Evolutionary conservation across 768 basidiomycete genomes (phyloP).

Genomic region (Kwoniella heveanensis): DNA sequence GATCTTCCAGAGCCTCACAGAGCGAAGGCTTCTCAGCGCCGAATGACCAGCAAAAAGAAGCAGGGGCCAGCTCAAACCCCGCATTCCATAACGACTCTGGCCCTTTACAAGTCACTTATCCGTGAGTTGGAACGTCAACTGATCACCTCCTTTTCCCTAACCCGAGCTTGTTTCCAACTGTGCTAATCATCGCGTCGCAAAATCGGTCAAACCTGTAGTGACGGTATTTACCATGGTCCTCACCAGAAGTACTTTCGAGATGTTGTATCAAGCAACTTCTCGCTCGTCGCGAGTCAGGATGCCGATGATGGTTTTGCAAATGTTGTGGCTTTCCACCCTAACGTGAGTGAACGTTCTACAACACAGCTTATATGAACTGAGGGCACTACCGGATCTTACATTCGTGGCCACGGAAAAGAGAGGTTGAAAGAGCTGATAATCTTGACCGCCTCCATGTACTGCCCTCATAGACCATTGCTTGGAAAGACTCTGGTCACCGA

Average conservation of each 20-base stretch:
- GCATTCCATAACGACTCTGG: conserved; percentile 63
- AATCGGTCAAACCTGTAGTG: too few species aligned
- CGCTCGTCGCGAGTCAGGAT: conserved; percentile 56
- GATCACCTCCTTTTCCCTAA: neutral
- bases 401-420: too few species aligned
- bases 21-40: conserved; percentile 46
- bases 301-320: conserved; percentile 65
- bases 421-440: too few species aligned
- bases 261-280: conserved; percentile 60
- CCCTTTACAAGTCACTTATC: conserved; percentile 62
- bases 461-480: conserved; percentile 56
- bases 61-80: conserved; percentile 57
- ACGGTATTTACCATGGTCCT: conserved; percentile 63
- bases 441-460: too few species aligned
- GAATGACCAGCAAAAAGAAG: conserved; percentile 36
- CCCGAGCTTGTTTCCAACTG: too few species aligned
- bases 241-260: conserved; percentile 62
- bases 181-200: too few species aligned
- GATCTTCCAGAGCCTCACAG: conserved; percentile 1
- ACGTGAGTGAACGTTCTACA: conserved; percentile 57
- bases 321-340: conserved; percentile 64
- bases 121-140: conserved; percentile 20
- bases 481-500: conserved; percentile 62
- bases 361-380: too few species aligned
- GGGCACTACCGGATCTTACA: too few species aligned